These are phyloP conservation scores for Cicer bijugum DNA, from an alignment of 306 rosid genomes.

Conservation along the genomic window DNA sequence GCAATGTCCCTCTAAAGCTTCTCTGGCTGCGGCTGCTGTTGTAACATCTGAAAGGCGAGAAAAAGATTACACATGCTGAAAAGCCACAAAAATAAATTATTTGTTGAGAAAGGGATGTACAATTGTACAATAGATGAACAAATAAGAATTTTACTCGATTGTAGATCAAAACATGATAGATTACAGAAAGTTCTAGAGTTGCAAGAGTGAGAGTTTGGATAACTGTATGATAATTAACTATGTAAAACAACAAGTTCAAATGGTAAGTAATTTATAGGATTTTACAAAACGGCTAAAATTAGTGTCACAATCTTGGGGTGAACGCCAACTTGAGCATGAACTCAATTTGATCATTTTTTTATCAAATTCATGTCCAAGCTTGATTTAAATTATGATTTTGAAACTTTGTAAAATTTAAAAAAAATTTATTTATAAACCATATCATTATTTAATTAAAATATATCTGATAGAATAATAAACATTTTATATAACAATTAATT, in stretches of 20 bases:
- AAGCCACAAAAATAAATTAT: constrained; percentile 26
- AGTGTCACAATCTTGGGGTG: background rate
- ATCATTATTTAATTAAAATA: background rate
- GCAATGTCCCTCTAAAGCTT: constrained; percentile 92
- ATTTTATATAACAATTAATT: background rate
- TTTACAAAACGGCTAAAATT: background rate
- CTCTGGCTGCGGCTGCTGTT: constrained; percentile 80
- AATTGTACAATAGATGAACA: background rate
- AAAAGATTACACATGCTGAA: background rate
- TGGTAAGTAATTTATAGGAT: background rate
- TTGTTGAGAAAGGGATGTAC: constrained; percentile 14
- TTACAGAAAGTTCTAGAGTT: background rate
- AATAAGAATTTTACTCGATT: background rate
- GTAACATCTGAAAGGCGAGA: constrained; percentile 53
- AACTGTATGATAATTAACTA: constrained; percentile 8
- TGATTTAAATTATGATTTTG: background rate
- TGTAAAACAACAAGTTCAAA: background rate
- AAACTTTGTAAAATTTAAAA: no score
- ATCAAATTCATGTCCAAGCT: background rate
- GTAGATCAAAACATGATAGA: background rate
- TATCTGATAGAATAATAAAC: background rate
- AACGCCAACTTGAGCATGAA: background rate
- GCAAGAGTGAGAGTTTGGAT: background rate
- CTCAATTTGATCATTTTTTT: background rate
- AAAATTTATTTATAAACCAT: background rate